Percentiles rank a stretch among this genome's conserved stretches.
phyloP scores from a whole-genome alignment of 2,329 filamentous ascomycete species.

The Ophiostoma triangulosporum region DNA sequence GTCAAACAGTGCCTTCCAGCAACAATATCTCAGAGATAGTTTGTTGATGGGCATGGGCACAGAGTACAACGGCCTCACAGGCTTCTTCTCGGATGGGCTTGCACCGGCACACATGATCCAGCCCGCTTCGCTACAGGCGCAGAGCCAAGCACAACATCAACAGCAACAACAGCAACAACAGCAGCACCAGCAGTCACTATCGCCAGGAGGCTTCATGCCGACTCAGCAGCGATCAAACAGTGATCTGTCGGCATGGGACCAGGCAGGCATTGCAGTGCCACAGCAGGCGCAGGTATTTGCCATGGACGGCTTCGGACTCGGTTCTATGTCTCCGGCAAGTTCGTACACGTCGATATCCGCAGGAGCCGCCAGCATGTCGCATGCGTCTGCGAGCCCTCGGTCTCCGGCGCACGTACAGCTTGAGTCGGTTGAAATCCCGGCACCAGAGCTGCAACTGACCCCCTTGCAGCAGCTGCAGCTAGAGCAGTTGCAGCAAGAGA shows the following conservation, averaged over 20 bases:
- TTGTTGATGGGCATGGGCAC: background rate
- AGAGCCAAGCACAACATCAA: background rate
- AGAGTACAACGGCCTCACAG: background rate
- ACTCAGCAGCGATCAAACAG: background rate
- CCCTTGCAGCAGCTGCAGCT: conserved; percentile 8
- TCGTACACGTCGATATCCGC: conserved; percentile 11
- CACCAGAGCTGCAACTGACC: conserved; percentile 10
- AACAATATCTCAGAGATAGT: background rate
- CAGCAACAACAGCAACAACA: conserved; percentile 5
- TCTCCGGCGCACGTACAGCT: conserved; percentile 18
- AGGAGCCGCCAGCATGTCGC: conserved; percentile 11
- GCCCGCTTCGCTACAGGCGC: background rate
- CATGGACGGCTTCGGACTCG: conserved; percentile 24
- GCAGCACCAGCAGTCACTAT: conserved; percentile 12
- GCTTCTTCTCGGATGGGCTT: background rate
- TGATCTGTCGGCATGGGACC: conserved; percentile 19
- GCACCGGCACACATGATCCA: background rate
- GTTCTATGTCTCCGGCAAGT: conserved; percentile 21
- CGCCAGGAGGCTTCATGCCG: background rate
- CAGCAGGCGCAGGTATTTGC: conserved; percentile 22
- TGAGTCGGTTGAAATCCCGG: conserved; percentile 11
- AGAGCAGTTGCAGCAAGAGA: background rate
- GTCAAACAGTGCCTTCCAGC: background rate
- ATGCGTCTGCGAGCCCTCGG: conserved; percentile 19
- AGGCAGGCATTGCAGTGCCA: conserved; percentile 22